Evolutionary conservation across 345 rosid species (phyloP), one percentile per base, ranked within the genome.

Genomic region (Eucalyptus pauciflora): DNA sequence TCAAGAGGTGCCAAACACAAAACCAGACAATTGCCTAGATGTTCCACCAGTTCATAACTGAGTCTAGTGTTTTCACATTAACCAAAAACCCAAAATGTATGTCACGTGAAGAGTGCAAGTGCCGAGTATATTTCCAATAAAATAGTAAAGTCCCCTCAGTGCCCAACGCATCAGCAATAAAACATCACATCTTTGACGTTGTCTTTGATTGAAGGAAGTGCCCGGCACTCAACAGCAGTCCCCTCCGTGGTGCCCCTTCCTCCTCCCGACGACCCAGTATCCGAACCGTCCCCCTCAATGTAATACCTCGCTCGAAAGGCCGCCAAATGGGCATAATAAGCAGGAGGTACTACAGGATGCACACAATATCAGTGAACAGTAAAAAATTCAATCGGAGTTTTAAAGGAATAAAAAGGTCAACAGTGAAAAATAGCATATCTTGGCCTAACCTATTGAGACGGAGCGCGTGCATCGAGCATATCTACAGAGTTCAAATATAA

Each of bases 381-480:
- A 10, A 50, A 25, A 50, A 69, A 37, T 25, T 10, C 46, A 10
- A 33, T 25, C 11, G 25, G 81, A 71, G 25, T 33, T 71, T 33
- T 71, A 37, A 56, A 10, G 52, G 31, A 13, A 7, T 13, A 62
- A 33, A 18, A 27, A 49, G 31, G 46, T 56, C 50, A 48, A 10
- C 64, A 37, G 14, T 20, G 18, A 58, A 62, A 48, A 62, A 27
- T 37, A 58, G 7, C 51, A 81, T 24, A 58, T 1, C 46, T 22
- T 15, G 56, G 54, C 29, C 93, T 6, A 5, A 95, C 97, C 97
- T 50, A 95, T 91, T 4, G 98, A 95, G 48, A 96, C 98, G 0
- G 98, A 92, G 4, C 96, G 92, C 3, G 98, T 97, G 90, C 98
- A 96, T 90, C 97, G 94, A 2, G 96, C 99, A 88, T 90, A 97